Conservation (phyloP, 1,284 basidiomycete genomes). For the Cryptococcus sp. region DNA sequence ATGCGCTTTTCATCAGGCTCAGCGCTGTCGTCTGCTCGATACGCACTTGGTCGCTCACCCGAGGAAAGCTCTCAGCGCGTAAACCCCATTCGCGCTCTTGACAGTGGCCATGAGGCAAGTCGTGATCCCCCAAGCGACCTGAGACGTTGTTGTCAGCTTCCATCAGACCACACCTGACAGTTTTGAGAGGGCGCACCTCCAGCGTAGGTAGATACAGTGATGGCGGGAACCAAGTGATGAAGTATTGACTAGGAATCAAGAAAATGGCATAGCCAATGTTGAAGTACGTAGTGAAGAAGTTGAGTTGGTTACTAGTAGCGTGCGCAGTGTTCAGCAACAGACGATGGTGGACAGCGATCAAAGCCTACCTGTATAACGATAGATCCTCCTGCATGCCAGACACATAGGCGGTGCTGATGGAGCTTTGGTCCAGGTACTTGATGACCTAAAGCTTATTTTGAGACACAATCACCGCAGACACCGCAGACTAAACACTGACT, state of each 20-base stretch:
- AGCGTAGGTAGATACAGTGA: conserved; percentile 22
- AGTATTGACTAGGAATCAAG: conserved; percentile 29
- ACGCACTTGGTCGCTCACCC: conserved; percentile 18
- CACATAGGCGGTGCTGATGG: conserved; percentile 28
- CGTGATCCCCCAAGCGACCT: conserved; percentile 24
- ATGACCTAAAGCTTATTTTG: conserved; percentile 62
- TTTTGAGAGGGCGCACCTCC: conserved; percentile 15
- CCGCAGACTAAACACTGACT: conserved; percentile 26
- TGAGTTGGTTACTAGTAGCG: conserved; percentile 62
- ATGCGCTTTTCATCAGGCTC: conserved; percentile 11
- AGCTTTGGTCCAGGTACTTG: conserved; percentile 41
- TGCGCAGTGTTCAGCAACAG: background rate
- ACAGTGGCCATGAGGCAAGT: conserved; percentile 30
- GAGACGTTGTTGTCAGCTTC: too few species aligned
- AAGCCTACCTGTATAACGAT: conserved; percentile 28
- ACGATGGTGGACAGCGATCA: conserved; percentile 51
- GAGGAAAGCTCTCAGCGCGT: conserved; percentile 31
- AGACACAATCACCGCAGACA: conserved; percentile 67
- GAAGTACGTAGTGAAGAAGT: conserved; percentile 53
- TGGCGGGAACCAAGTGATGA: conserved; percentile 26
- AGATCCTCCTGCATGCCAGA: conserved; percentile 69
- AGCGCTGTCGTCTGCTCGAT: conserved; percentile 17
- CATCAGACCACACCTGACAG: background rate
- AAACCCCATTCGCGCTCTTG: conserved; percentile 26
- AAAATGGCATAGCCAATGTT: conserved; percentile 37